These are phyloP conservation scores for Xanthoconium purpureum DNA, from an alignment of 768 basidiomycete species.

Conservation along the genomic window DNA sequence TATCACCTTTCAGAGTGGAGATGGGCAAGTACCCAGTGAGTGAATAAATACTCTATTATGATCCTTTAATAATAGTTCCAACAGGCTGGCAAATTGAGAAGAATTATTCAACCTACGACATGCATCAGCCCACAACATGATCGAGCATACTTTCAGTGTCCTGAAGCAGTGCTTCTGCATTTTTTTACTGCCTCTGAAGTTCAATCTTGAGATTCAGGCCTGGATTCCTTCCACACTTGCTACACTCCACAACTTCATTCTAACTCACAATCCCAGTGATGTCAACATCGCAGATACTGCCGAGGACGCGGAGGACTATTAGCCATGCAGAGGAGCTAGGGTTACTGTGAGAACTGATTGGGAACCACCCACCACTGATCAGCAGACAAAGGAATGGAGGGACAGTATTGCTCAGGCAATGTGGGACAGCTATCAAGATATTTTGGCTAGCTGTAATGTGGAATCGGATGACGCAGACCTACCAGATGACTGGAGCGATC, in stretches of 20 bases:
- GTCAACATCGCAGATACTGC: no score
- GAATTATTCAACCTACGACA: slow-evolving; percentile 30
- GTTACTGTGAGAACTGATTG: no score
- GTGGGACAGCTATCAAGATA: not conserved
- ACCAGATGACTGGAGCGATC: not conserved
- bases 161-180: slow-evolving; percentile 7
- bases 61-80: not conserved
- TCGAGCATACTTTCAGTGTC: not conserved
- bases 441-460: not conserved
- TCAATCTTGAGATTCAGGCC: not conserved
- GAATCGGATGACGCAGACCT: no score
- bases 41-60: no score
- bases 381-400: not conserved
- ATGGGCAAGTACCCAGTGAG: not conserved
- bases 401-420: not conserved
- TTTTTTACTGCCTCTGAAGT: not conserved
- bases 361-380: no score
- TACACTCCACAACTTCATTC: no score
- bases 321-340: no score
- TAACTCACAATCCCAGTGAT: no score
- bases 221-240: no score
- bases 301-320: no score
- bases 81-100: slow-evolving; percentile 11
- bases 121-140: slow-evolving; percentile 2
- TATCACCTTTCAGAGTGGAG: slow-evolving; percentile 36